These are phyloP conservation scores for Spironucleus salmonicida DNA, from an alignment of 208 protist genomes.

Conservation along the genomic window DNA sequence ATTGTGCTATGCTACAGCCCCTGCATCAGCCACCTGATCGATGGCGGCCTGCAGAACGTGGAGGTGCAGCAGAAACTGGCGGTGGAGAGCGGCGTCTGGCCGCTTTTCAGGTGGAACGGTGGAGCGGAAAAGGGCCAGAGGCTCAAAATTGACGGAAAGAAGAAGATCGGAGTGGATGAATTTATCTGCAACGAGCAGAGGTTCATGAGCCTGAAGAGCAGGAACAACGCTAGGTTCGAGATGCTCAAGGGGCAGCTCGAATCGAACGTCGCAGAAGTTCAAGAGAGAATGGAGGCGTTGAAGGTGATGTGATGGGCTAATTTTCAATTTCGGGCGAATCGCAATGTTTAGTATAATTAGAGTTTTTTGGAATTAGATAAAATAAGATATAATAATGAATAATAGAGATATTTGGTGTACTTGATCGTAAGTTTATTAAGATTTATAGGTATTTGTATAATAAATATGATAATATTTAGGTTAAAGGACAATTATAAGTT, in stretches of 20 bases:
- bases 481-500: too few relatives aligned
- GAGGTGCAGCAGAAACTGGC: slow-evolving; percentile 34
- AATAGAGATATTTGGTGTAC: too few relatives aligned
- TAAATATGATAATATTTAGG: too few relatives aligned
- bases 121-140: background rate
- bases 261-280: background rate
- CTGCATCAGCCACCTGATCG: slow-evolving; percentile 46
- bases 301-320: background rate
- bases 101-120: slow-evolving; percentile 30
- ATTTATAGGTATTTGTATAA: too few relatives aligned
- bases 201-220: background rate
- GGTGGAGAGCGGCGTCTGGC: slow-evolving; percentile 38
- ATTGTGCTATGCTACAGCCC: slow-evolving; percentile 48
- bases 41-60: slow-evolving; percentile 19
- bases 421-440: too few relatives aligned
- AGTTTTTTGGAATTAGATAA: too few relatives aligned
- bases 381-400: too few relatives aligned
- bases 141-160: background rate
- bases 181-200: background rate
- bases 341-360: too few relatives aligned
- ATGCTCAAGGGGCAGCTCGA: background rate
- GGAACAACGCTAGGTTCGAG: background rate
- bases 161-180: background rate
- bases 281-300: background rate
- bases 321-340: too few relatives aligned